A percentile compares a stretch with the other conserved stretches of the same genome.
phyloP scores from a whole-genome alignment of 139 green algal genomes.

The Coccomyxa sp. region DNA sequence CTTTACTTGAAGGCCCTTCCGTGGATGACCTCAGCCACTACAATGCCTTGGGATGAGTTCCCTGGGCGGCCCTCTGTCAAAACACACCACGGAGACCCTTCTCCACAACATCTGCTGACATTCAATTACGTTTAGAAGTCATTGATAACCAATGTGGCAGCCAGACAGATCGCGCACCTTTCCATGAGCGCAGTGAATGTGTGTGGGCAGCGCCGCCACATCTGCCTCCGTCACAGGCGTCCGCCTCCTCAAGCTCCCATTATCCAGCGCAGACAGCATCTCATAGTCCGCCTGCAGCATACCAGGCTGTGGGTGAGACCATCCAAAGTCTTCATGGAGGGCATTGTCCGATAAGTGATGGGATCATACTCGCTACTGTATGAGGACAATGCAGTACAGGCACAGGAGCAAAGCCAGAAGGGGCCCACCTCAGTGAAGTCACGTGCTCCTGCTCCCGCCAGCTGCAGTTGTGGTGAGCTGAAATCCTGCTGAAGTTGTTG shows the following conservation, averaged over 20 bases:
- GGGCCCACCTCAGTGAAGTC: neutral
- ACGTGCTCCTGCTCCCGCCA: too few species aligned
- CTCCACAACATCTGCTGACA: neutral
- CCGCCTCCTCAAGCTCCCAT: neutral
- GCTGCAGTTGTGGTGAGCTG: too few species aligned
- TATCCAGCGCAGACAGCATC: conserved; percentile 10
- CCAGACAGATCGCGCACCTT: neutral
- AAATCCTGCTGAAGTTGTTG: too few species aligned
- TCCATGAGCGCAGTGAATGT: neutral
- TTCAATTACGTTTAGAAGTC: neutral
- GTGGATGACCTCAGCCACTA: neutral
- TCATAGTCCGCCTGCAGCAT: conserved; percentile 7
- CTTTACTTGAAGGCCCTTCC: neutral
- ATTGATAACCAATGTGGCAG: neutral
- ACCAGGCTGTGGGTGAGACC: neutral
- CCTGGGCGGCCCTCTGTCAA: neutral
- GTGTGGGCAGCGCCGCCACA: conserved; percentile 7
- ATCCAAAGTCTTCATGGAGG: neutral
- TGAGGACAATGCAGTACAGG: neutral
- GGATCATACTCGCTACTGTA: neutral
- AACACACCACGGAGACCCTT: neutral
- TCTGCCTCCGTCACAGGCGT: conserved; percentile 3
- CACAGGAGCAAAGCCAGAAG: neutral
- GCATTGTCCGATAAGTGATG: neutral
- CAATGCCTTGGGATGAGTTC: neutral